phyloP scores from a whole-genome alignment of 2,329 filamentous ascomycete species.

The Claviceps arundinis region DNA sequence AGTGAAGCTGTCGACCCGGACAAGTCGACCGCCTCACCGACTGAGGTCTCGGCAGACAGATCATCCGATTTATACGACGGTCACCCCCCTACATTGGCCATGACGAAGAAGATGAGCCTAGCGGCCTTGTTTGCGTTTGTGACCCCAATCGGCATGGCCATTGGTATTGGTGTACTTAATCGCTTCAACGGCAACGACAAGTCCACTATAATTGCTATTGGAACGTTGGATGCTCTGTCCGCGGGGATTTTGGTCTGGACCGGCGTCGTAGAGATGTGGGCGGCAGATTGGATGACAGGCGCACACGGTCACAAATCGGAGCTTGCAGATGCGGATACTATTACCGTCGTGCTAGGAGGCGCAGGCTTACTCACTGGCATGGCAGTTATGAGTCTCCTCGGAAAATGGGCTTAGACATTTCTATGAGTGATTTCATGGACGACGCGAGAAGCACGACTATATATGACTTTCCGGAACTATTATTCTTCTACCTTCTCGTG shows the following conservation, averaged over 20 bases:
- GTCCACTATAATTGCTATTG: conserved; percentile 55
- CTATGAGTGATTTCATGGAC: neutral
- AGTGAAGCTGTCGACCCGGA: conserved; percentile 5
- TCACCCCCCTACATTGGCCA: conserved; percentile 16
- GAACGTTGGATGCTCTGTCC: conserved; percentile 59
- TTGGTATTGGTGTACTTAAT: conserved; percentile 59
- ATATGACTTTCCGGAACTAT: neutral
- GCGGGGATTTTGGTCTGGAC: conserved; percentile 73
- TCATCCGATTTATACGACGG: conserved; percentile 8
- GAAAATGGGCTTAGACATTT: conserved; percentile 53
- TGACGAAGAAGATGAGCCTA: conserved; percentile 45
- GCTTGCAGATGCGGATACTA: conserved; percentile 35
- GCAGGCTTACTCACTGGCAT: conserved; percentile 47
- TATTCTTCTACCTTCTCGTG: neutral
- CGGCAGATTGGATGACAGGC: conserved; percentile 54
- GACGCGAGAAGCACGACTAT: neutral
- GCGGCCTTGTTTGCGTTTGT: conserved; percentile 53
- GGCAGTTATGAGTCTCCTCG: conserved; percentile 57
- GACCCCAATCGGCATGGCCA: conserved; percentile 68
- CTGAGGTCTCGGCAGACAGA: conserved; percentile 10
- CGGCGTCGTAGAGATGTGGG: conserved; percentile 68
- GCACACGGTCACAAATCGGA: conserved; percentile 28
- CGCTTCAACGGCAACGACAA: conserved; percentile 62
- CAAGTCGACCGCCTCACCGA: conserved; percentile 12
- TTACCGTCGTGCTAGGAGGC: conserved; percentile 36